A percentile compares a stretch with the other conserved stretches of the same genome.
Conservation (phyloP, 2,329 filamentous ascomycete genomes). For the Trichoderma sp. region DNA sequence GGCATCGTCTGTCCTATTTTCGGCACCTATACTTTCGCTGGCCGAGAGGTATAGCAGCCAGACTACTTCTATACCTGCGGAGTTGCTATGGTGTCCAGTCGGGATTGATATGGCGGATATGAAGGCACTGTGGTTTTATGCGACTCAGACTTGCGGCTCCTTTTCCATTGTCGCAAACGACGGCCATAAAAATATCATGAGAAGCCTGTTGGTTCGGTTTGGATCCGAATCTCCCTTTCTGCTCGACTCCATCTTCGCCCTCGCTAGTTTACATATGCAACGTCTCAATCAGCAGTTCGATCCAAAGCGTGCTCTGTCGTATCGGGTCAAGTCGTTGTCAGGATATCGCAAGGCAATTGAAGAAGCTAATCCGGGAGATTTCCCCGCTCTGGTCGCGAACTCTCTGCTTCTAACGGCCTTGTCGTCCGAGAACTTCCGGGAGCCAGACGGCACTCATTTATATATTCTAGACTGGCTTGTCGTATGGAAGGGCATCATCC, state of each 20-base stretch:
- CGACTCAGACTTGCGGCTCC: constrained; percentile 43
- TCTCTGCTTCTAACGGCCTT: constrained; percentile 52
- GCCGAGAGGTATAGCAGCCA: background rate
- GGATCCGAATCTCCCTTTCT: constrained; percentile 54
- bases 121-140: constrained; percentile 56
- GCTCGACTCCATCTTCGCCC: constrained; percentile 52
- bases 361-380: constrained; percentile 43
- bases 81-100: constrained; percentile 32
- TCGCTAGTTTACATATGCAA: constrained; percentile 50
- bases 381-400: constrained; percentile 48
- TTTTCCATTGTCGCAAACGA: constrained; percentile 43
- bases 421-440: constrained; percentile 50
- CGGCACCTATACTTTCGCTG: background rate
- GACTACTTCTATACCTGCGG: constrained; percentile 21
- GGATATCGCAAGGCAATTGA: constrained; percentile 53
- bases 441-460: constrained; percentile 43
- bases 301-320: constrained; percentile 38
- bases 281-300: constrained; percentile 40
- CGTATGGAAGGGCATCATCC: constrained; percentile 52
- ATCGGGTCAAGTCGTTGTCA: constrained; percentile 49
- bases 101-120: constrained; percentile 44
- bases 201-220: constrained; percentile 45
- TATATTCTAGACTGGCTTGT: constrained; percentile 56
- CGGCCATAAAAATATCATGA: constrained; percentile 42
- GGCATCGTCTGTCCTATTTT: constrained; percentile 11